These are phyloP conservation scores for Aspergillus homomorphus DNA, from an alignment of 495 filamentous ascomycete genomes.

Conservation along the genomic window DNA sequence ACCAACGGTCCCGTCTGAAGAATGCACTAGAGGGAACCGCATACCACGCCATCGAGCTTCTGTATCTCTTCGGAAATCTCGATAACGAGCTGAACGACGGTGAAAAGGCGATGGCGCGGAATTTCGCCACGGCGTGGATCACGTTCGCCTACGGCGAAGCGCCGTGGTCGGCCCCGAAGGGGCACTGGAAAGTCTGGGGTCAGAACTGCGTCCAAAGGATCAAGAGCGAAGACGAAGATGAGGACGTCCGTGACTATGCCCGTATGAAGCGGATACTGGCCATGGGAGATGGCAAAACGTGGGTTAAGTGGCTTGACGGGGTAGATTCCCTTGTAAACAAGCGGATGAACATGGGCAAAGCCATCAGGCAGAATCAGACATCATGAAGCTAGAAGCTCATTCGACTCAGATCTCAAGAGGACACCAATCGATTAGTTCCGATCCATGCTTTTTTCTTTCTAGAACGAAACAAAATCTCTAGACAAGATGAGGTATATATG, in stretches of 20 bases:
- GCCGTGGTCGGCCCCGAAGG: slow-evolving; percentile 16
- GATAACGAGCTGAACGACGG: slow-evolving; percentile 21
- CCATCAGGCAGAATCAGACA: background rate
- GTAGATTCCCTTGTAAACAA: slow-evolving; percentile 28
- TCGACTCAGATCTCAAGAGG: too few species aligned
- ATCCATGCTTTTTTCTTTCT: background rate
- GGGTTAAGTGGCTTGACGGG: slow-evolving; percentile 24
- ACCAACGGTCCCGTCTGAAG: slow-evolving; percentile 28
- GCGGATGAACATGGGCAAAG: slow-evolving; percentile 19
- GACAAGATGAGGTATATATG: background rate
- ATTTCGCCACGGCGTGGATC: slow-evolving; percentile 31
- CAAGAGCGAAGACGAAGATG: slow-evolving; percentile 26
- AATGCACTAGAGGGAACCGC: slow-evolving; percentile 29
- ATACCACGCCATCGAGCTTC: slow-evolving; percentile 33
- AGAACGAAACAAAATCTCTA: background rate
- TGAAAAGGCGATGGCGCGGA: slow-evolving; percentile 21
- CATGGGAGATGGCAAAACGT: slow-evolving; percentile 21
- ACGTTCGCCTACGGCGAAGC: slow-evolving; percentile 23
- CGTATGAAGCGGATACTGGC: slow-evolving; percentile 25
- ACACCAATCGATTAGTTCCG: background rate
- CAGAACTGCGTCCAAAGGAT: slow-evolving; percentile 12
- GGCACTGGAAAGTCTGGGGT: slow-evolving; percentile 32
- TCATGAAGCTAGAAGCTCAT: background rate
- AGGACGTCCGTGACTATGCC: slow-evolving; percentile 19
- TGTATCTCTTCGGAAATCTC: slow-evolving; percentile 31